Conservation (phyloP, 768 basidiomycete genomes). For the Serendipita sp. region DNA sequence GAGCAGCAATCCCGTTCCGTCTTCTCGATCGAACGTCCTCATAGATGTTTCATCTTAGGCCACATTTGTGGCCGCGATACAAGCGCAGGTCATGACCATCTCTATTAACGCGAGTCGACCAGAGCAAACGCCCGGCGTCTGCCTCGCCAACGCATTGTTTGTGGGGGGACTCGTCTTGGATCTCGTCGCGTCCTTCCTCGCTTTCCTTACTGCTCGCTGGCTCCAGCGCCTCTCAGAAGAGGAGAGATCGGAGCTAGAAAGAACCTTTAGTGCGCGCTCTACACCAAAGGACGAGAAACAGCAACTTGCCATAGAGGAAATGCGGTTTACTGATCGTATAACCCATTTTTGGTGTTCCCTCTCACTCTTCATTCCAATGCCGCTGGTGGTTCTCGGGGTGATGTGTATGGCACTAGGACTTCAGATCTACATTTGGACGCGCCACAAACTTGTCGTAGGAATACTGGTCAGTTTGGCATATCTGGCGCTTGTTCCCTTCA, state of each 20-base stretch:
- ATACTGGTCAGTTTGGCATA: neutral
- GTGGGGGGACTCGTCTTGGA: neutral
- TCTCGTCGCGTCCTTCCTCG: neutral
- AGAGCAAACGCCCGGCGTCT: neutral
- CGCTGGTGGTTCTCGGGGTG: neutral
- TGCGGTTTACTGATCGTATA: neutral
- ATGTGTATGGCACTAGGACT: neutral
- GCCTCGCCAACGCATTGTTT: neutral
- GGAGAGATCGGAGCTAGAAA: neutral
- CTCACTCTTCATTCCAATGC: neutral
- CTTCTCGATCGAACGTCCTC: too few relatives aligned
- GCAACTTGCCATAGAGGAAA: too few relatives aligned
- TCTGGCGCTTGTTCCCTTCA: neutral
- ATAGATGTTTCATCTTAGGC: neutral
- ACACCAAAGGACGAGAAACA: too few relatives aligned
- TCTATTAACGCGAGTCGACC: neutral
- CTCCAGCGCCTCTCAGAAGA: neutral
- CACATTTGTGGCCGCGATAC: neutral
- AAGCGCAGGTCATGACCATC: neutral
- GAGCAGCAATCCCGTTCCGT: neutral
- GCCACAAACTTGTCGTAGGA: neutral
- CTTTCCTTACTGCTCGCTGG: neutral
- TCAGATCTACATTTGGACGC: neutral
- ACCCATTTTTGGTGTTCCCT: neutral
- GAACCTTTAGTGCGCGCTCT: too few relatives aligned